Percentiles rank a stretch among this genome's conserved stretches.
Evolutionary conservation across 2,329 filamentous ascomycete species (phyloP).

Genomic region (Biscogniauxia sp.): DNA sequence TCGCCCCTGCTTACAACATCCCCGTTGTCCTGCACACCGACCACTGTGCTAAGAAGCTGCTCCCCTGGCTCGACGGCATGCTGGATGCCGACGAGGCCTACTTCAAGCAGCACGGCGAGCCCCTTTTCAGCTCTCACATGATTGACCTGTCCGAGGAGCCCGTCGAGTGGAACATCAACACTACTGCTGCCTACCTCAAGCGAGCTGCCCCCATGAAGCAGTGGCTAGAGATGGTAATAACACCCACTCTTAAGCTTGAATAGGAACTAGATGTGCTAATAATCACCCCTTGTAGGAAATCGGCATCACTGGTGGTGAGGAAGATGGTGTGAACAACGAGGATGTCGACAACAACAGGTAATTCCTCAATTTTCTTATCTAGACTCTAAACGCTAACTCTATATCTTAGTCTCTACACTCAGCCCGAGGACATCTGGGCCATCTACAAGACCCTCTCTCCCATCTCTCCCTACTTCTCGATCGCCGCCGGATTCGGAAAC

Average conservation of each 20-base stretch:
- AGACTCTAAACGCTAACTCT: background rate
- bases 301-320: constrained; percentile 94
- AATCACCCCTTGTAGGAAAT: constrained; percentile 58
- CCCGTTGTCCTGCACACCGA: constrained; percentile 95
- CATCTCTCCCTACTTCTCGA: constrained; percentile 95
- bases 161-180: constrained; percentile 87
- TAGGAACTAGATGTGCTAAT: background rate
- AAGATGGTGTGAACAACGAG: constrained; percentile 99
- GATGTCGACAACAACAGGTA: constrained; percentile 83
- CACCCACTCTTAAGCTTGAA: constrained; percentile 18
- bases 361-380: background rate
- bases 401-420: constrained; percentile 72
- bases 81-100: constrained; percentile 89
- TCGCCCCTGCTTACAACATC: constrained; percentile 84
- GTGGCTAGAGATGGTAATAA: constrained; percentile 90
- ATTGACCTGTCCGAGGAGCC: constrained; percentile 94
- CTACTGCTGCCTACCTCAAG: constrained; percentile 90
- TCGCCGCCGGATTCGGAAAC: constrained; percentile 97
- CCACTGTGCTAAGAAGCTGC: constrained; percentile 99
- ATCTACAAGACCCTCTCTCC: constrained; percentile 83
- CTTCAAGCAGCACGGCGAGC: constrained; percentile 91
- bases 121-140: constrained; percentile 97
- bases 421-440: constrained; percentile 91
- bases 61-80: constrained; percentile 97
- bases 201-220: constrained; percentile 95